Conservation (phyloP, 2,329 filamentous ascomycete genomes). For the Ramichloridium luteum region DNA sequence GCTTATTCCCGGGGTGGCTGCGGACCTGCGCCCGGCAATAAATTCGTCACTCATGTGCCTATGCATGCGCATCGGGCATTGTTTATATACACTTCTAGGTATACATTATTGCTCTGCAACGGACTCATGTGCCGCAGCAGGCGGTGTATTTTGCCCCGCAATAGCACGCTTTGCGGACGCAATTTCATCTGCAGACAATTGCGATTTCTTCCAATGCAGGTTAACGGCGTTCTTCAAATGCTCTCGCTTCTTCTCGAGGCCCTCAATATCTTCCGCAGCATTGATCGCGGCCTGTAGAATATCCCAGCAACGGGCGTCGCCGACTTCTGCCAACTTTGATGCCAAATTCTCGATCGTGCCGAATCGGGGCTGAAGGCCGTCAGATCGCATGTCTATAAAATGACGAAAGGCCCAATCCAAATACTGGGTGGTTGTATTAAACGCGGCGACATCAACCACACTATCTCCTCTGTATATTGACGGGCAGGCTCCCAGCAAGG, state of each 20-base stretch:
- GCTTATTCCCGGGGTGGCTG: too few species aligned
- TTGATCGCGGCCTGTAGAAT: slow-evolving; percentile 20
- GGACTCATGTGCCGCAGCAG: too few species aligned
- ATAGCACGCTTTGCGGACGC: too few species aligned
- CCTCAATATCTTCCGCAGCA: slow-evolving; percentile 15
- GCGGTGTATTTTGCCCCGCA: too few species aligned
- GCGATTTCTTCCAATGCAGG: too few species aligned
- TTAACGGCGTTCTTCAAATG: slow-evolving; percentile 15
- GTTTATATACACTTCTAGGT: too few species aligned
- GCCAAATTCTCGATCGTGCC: slow-evolving; percentile 22
- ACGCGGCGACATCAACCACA: slow-evolving; percentile 8
- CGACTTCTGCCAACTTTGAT: slow-evolving; percentile 14
- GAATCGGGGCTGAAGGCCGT: slow-evolving; percentile 22
- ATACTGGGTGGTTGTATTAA: neutral
- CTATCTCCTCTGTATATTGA: too few species aligned
- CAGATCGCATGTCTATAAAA: slow-evolving; percentile 23
- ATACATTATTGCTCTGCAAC: too few species aligned
- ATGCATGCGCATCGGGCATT: too few species aligned
- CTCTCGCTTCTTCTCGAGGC: slow-evolving; percentile 17
- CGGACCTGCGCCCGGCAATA: too few species aligned
- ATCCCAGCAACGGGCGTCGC: slow-evolving; percentile 25
- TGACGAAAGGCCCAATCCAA: slow-evolving; percentile 23
- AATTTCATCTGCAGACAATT: too few species aligned
- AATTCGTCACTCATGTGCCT: too few species aligned
- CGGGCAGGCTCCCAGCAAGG: slow-evolving; percentile 36